phyloP scores from a whole-genome alignment of 2,329 filamentous ascomycete genomes.

The Penicillium sp. region DNA sequence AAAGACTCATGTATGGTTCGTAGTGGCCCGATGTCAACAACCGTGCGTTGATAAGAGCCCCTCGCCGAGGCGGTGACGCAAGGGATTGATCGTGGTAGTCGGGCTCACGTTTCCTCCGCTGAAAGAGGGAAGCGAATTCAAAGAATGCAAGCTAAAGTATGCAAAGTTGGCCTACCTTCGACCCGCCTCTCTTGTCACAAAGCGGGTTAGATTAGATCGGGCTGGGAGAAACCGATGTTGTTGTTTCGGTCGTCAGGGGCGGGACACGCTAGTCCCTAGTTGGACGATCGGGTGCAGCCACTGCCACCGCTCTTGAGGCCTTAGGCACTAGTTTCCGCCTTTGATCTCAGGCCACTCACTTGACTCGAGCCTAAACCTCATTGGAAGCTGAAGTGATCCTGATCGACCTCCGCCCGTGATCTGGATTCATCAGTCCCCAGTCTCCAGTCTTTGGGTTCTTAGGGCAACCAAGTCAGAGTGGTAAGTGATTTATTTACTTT shows the following conservation, averaged over 20 bases:
- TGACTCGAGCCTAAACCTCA: not conserved
- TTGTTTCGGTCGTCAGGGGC: constrained; percentile 29
- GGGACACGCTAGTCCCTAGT: constrained; percentile 11
- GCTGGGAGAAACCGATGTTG: constrained; percentile 18
- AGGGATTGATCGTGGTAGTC: constrained; percentile 21
- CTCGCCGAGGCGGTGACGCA: constrained; percentile 41
- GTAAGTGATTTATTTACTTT: constrained; percentile 4
- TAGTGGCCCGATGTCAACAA: constrained; percentile 17
- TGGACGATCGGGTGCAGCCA: constrained; percentile 5
- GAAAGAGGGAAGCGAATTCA: constrained; percentile 3
- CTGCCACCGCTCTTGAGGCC: constrained; percentile 8
- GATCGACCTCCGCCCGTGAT: constrained; percentile 15
- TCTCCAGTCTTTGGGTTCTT: constrained; percentile 13
- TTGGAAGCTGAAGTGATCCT: constrained; percentile 12
- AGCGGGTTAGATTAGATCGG: constrained; percentile 27
- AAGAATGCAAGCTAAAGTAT: constrained; percentile 7
- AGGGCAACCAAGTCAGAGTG: constrained; percentile 3
- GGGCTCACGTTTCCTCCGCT: constrained; percentile 21
- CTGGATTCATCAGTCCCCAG: constrained; percentile 21
- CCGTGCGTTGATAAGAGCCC: constrained; percentile 30
- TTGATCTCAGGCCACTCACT: not conserved
- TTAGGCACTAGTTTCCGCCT: not conserved
- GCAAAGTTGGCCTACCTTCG: constrained; percentile 5
- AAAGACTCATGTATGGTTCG: constrained; percentile 17
- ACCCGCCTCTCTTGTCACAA: constrained; percentile 16